These are phyloP conservation scores for Phytophthora megakarya DNA, from an alignment of 352 stramenopile species.

Conservation along the genomic window DNA sequence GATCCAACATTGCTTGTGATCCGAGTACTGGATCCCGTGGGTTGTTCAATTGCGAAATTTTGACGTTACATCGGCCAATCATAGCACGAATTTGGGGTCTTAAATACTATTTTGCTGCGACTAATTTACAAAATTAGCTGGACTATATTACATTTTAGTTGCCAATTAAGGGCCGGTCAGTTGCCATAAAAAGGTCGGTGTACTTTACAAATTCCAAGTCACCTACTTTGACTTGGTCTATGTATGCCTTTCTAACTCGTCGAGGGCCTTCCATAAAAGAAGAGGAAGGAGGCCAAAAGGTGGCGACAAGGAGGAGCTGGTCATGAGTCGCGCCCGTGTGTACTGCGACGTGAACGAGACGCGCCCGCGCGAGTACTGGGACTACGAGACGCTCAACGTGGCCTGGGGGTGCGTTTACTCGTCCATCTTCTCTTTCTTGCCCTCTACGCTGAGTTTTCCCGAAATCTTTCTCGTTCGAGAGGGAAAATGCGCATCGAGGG, in stretches of 20 bases:
- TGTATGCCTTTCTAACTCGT: conserved; percentile 24
- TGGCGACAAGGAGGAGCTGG: conserved; percentile 17
- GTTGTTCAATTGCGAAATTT: too few species aligned
- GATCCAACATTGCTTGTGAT: too few species aligned
- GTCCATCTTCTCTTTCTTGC: neutral
- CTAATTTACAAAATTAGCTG: too few species aligned
- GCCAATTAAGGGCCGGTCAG: too few species aligned
- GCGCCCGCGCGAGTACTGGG: conserved; percentile 98
- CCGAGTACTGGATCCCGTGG: too few species aligned
- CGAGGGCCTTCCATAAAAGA: conserved; percentile 35
- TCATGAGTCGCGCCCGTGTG: conserved; percentile 82
- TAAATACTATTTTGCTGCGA: too few species aligned
- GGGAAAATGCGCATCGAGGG: neutral
- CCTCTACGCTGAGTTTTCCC: neutral
- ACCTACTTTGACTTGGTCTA: conserved; percentile 13
- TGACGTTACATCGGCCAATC: too few species aligned
- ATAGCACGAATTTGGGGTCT: too few species aligned
- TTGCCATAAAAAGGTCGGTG: neutral
- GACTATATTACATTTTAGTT: too few species aligned
- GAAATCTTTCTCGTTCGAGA: conserved; percentile 33
- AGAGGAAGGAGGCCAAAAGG: conserved; percentile 28
- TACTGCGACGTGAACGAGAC: conserved; percentile 96
- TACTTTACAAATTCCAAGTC: conserved; percentile 8
- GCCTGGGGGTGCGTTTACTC: conserved; percentile 89
- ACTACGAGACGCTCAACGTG: conserved; percentile 99